A percentile compares a stretch with the other conserved stretches of the same genome.
Evolutionary conservation across 306 rosid genomes (phyloP).

Genomic region (Acacia melanoxylon): DNA sequence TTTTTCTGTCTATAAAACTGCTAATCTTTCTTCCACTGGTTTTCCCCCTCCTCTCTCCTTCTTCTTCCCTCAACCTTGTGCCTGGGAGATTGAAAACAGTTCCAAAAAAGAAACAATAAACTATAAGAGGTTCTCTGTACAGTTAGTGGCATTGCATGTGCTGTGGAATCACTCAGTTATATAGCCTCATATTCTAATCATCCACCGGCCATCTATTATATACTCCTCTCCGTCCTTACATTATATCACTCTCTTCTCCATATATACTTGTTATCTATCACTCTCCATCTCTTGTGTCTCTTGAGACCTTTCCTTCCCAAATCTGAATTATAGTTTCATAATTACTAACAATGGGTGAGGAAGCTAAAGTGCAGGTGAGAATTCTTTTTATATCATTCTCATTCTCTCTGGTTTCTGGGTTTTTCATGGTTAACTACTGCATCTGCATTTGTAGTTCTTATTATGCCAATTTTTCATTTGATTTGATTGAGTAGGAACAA

Average conservation of each 20-base stretch:
- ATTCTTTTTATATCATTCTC: background rate
- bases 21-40: slow-evolving; percentile 41
- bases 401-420: background rate
- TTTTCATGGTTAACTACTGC: background rate
- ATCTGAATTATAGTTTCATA: background rate
- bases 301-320: background rate
- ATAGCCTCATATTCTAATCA: slow-evolving; percentile 37
- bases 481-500: slow-evolving; percentile 31
- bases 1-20: slow-evolving; percentile 58
- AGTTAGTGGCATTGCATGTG: slow-evolving; percentile 76
- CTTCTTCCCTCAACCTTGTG: slow-evolving; percentile 27
- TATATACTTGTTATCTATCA: background rate
- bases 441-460: background rate
- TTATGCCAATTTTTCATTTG: background rate
- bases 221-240: slow-evolving; percentile 41
- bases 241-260: slow-evolving; percentile 27
- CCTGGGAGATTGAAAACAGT: slow-evolving; percentile 38
- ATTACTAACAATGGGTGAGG: slow-evolving; percentile 65
- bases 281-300: slow-evolving; percentile 10
- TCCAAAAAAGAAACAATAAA: slow-evolving; percentile 48
- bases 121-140: slow-evolving; percentile 37
- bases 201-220: slow-evolving; percentile 41
- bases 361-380: slow-evolving; percentile 58
- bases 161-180: slow-evolving; percentile 57
- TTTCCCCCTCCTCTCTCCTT: slow-evolving; percentile 25